Evolutionary conservation across 129 eudicot genomes (phyloP).

Genomic region (Pulicaria dysenterica): DNA sequence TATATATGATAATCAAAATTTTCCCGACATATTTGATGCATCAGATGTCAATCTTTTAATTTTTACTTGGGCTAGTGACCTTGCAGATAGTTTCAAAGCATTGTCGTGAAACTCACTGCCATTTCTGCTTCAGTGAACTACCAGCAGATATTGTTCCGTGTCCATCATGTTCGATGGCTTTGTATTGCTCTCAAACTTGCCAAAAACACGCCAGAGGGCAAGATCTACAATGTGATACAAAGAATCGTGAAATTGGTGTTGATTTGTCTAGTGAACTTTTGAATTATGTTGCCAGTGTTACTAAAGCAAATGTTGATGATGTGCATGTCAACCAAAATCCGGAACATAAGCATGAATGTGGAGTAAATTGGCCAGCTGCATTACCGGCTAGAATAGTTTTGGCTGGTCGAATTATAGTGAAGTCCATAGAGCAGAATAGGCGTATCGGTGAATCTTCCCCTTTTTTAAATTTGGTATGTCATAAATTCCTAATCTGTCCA

Average conservation of each 20-base stretch:
- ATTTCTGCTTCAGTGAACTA: slow-evolving; percentile 79
- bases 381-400: slow-evolving; percentile 79
- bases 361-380: slow-evolving; percentile 84
- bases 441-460: slow-evolving; percentile 34
- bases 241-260: slow-evolving; percentile 29
- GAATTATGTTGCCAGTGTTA: slow-evolving; percentile 52
- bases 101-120: slow-evolving; percentile 84
- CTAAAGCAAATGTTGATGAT: slow-evolving; percentile 27
- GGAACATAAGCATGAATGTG: slow-evolving; percentile 90
- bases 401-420: slow-evolving; percentile 76
- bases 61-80: slow-evolving; percentile 18
- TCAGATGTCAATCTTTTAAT: slow-evolving; percentile 6
- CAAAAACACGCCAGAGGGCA: slow-evolving; percentile 67
- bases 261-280: slow-evolving; percentile 62
- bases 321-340: slow-evolving; percentile 33
- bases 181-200: slow-evolving; percentile 76
- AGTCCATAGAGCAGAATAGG: slow-evolving; percentile 43
- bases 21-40: not conserved
- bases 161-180: slow-evolving; percentile 65
- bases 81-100: slow-evolving; percentile 77
- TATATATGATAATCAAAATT: not conserved
- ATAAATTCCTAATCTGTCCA: slow-evolving; percentile 20
- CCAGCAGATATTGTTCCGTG: slow-evolving; percentile 81
- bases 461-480: slow-evolving; percentile 53
- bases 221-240: slow-evolving; percentile 19